Conservation (phyloP, 148 eudicot species). For the Cornus kousa region DNA sequence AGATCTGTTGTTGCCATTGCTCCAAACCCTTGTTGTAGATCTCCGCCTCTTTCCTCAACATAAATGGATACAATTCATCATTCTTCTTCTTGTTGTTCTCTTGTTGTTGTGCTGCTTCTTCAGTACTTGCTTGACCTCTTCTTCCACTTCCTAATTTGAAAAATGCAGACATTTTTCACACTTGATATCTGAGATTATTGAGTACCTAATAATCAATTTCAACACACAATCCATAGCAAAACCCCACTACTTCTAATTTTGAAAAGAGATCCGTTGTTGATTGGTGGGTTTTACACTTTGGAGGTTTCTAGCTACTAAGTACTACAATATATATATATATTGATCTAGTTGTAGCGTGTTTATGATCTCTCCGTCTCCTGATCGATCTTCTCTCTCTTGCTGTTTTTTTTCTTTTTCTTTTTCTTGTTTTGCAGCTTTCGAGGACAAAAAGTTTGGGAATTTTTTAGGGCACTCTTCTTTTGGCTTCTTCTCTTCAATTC, state of each 20-base stretch:
- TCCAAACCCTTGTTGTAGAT: slow-evolving; percentile 81
- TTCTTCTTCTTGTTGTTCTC: slow-evolving; percentile 18
- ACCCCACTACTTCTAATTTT: background rate
- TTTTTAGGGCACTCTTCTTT: slow-evolving; percentile 10
- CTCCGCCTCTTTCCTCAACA: slow-evolving; percentile 42
- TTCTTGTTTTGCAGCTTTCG: background rate
- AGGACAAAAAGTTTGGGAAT: slow-evolving; percentile 10
- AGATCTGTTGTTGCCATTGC: slow-evolving; percentile 68
- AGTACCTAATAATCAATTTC: background rate
- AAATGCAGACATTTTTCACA: slow-evolving; percentile 55
- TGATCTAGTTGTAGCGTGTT: background rate
- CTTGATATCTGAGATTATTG: background rate
- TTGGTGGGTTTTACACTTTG: background rate
- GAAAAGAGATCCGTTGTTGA: slow-evolving; percentile 18
- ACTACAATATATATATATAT: too few species aligned
- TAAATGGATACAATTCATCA: slow-evolving; percentile 14
- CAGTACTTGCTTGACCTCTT: too few species aligned
- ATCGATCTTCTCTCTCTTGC: background rate
- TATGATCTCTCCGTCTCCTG: too few species aligned
- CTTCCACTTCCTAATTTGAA: slow-evolving; percentile 52
- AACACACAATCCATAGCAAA: slow-evolving; percentile 26
- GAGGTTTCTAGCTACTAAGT: background rate
- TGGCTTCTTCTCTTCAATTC: background rate
- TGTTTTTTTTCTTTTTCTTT: too few species aligned
- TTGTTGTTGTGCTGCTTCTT: slow-evolving; percentile 8